Evolutionary conservation across 2,329 filamentous ascomycete genomes (phyloP).

Genomic region (Epichloe elymi): DNA sequence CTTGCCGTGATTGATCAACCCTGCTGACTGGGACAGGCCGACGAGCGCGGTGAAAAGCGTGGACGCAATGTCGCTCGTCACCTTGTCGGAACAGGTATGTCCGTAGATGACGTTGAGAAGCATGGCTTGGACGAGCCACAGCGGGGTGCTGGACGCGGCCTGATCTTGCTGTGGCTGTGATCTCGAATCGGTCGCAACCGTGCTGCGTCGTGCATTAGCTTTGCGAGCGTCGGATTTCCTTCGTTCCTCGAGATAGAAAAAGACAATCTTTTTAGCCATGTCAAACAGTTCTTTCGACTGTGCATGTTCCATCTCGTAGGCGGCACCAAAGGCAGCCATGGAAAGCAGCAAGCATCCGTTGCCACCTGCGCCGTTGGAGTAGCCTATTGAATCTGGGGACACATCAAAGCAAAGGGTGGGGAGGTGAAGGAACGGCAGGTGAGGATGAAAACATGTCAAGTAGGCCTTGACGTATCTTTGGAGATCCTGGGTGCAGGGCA

Average conservation of each 20-base stretch:
- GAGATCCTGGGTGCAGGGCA: constrained; percentile 74
- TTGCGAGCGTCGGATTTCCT: constrained; percentile 70
- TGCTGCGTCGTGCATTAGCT: constrained; percentile 43
- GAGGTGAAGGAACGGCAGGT: constrained; percentile 87
- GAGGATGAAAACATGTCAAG: constrained; percentile 84
- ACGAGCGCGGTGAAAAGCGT: constrained; percentile 86
- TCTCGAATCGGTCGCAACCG: constrained; percentile 31
- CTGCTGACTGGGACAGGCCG: constrained; percentile 80
- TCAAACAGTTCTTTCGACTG: constrained; percentile 81
- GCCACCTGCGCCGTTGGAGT: constrained; percentile 53
- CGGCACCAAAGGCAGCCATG: constrained; percentile 66
- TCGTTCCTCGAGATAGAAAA: constrained; percentile 81
- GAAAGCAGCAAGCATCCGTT: constrained; percentile 75
- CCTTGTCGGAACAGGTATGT: constrained; percentile 86
- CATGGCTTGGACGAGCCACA: constrained; percentile 97
- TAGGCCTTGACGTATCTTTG: constrained; percentile 86
- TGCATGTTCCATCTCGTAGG: constrained; percentile 75
- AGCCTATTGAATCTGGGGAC: constrained; percentile 50
- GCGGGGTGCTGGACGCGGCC: constrained; percentile 52
- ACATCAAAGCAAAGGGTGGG: constrained; percentile 85
- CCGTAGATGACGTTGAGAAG: constrained; percentile 91
- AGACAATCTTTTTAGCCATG: constrained; percentile 89
- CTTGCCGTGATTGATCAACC: constrained; percentile 37
- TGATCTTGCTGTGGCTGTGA: constrained; percentile 43
- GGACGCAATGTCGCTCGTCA: constrained; percentile 78